Evolutionary conservation across 2,329 filamentous ascomycete species (phyloP).

Genomic region (Trichophaea hybrida): DNA sequence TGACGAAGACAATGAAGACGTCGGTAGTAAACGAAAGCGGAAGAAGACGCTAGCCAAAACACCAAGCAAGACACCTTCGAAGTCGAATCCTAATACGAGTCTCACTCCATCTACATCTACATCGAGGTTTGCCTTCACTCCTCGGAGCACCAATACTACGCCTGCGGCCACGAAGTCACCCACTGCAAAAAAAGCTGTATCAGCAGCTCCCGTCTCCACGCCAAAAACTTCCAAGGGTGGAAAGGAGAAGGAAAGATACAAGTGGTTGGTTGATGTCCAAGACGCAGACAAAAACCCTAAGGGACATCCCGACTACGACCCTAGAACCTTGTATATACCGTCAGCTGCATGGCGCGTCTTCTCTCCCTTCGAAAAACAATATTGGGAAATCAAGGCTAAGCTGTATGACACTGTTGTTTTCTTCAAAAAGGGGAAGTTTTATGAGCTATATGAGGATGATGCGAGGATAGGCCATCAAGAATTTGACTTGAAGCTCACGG

Average conservation of each 20-base stretch:
- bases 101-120: conserved; percentile 9
- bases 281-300: conserved; percentile 69
- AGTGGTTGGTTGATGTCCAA: conserved; percentile 73
- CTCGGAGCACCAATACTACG: conserved; percentile 7
- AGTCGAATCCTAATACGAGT: conserved; percentile 25
- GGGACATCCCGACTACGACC: conserved; percentile 78
- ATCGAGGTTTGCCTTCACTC: conserved; percentile 16
- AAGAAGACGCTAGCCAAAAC: conserved; percentile 29
- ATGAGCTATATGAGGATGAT: conserved; percentile 95
- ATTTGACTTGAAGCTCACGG: conserved; percentile 94
- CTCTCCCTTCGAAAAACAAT: conserved; percentile 91
- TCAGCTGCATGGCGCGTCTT: conserved; percentile 66
- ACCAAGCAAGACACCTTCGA: conserved; percentile 33
- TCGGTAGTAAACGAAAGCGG: not conserved
- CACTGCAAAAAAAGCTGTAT: too few relatives aligned
- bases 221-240: conserved; percentile 28
- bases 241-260: conserved; percentile 59
- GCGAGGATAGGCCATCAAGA: conserved; percentile 86
- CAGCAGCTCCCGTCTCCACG: not conserved
- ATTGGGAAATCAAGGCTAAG: conserved; percentile 98
- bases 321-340: conserved; percentile 79
- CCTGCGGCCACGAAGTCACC: not conserved
- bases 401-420: conserved; percentile 97
- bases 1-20: conserved; percentile 49
- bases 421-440: conserved; percentile 99